Evolutionary conservation across 2,329 filamentous ascomycete species (phyloP).

Genomic region (Paracamarosporium sp.): DNA sequence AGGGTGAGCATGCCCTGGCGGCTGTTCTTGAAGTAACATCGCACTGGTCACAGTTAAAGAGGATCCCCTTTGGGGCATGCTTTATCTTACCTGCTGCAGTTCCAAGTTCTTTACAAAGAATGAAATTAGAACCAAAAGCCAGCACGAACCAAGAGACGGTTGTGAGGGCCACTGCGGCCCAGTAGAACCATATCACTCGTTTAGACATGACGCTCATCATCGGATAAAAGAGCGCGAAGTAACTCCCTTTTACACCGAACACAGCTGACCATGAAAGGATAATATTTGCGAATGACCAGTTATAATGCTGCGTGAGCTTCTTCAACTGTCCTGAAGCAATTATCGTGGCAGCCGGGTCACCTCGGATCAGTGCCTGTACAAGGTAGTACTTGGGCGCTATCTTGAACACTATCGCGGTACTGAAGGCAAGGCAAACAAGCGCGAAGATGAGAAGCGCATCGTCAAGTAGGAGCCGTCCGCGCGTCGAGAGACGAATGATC

Average conservation of each 20-base stretch:
- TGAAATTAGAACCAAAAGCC: not conserved
- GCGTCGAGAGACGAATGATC: conserved; percentile 2
- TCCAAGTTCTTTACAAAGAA: not conserved
- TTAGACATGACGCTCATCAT: conserved; percentile 15
- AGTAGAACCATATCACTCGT: conserved; percentile 16
- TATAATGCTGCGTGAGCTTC: not conserved
- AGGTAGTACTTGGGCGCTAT: conserved; percentile 1
- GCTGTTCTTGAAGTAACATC: not conserved
- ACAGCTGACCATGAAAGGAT: conserved; percentile 8
- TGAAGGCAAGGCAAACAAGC: not conserved
- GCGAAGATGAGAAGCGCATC: conserved; percentile 8
- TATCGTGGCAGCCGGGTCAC: not conserved
- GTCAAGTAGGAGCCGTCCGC: conserved; percentile 7
- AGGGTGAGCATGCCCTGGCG: not conserved
- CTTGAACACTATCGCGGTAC: conserved; percentile 6
- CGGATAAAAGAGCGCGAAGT: conserved; percentile 8
- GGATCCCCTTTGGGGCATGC: not conserved
- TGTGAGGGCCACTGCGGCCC: conserved; percentile 8
- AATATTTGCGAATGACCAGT: conserved; percentile 12
- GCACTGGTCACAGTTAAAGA: not conserved
- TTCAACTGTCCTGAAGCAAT: not conserved
- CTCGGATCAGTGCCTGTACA: not conserved
- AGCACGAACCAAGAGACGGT: not conserved
- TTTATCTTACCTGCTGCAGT: not conserved
- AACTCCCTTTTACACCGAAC: conserved; percentile 4